Percentiles rank a stretch among this genome's conserved stretches.
These are phyloP conservation scores for Trapa incisa DNA, from an alignment of 345 rosid genomes.

Conservation along the genomic window DNA sequence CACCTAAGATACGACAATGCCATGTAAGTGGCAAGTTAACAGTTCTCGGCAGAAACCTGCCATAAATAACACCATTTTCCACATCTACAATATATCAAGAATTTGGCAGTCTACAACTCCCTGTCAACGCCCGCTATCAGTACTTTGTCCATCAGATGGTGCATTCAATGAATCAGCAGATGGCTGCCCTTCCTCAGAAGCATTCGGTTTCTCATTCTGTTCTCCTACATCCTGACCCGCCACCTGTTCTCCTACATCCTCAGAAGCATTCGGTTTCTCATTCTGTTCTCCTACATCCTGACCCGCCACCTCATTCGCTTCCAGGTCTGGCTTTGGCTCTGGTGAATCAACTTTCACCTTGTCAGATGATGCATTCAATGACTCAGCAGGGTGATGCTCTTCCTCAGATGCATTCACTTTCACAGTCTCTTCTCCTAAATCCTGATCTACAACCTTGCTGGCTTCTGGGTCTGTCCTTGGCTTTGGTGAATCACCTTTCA, in stretches of 20 bases:
- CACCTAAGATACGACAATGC: not conserved
- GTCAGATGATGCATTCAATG: conserved; percentile 38
- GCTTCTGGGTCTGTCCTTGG: not conserved
- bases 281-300: not conserved
- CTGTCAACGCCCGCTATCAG: conserved; percentile 54
- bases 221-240: not conserved
- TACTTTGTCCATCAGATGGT: conserved; percentile 35
- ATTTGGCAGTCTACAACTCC: conserved; percentile 14
- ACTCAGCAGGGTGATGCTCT: conserved; percentile 7
- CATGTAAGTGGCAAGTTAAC: not conserved
- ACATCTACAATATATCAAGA: not conserved
- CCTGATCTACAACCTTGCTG: not conserved
- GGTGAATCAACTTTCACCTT: no score
- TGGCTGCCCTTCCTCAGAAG: not conserved
- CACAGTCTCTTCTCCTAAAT: not conserved
- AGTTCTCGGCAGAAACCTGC: not conserved
- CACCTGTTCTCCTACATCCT: not conserved
- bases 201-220: not conserved
- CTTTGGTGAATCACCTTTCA: conserved; percentile 11
- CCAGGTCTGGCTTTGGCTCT: no score
- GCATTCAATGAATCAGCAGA: conserved; percentile 26
- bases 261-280: not conserved
- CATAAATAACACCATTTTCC: not conserved
- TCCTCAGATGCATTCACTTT: not conserved
- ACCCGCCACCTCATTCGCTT: no score